A percentile compares a stretch with the other conserved stretches of the same genome.
Conservation (phyloP, 257 asterid genomes). For the Salvia miltiorrhiza region DNA sequence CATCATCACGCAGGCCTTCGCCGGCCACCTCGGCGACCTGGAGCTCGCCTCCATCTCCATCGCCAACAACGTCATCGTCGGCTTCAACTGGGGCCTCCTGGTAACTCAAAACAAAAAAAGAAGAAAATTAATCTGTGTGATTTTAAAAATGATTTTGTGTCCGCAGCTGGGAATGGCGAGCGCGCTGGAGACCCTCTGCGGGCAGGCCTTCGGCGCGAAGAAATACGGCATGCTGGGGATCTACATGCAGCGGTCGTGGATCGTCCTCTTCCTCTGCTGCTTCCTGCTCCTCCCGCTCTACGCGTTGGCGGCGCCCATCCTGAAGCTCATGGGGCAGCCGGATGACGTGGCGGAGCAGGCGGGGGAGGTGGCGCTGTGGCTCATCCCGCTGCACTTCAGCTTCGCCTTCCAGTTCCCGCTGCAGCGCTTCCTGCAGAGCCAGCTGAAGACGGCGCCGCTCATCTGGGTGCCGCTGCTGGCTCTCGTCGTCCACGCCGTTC, state of each 20-base stretch:
- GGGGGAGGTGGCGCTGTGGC: slow-evolving; percentile 23
- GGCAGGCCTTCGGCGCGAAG: slow-evolving; percentile 41
- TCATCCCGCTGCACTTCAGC: slow-evolving; percentile 37
- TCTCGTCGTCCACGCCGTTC: slow-evolving; percentile 23
- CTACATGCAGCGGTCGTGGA: slow-evolving; percentile 42
- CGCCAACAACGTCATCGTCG: slow-evolving; percentile 48
- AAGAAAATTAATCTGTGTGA: no score
- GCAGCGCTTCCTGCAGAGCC: slow-evolving; percentile 47
- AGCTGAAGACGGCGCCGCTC: slow-evolving; percentile 32
- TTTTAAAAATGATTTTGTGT: no score
- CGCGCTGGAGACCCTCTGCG: slow-evolving; percentile 37
- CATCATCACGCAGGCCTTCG: slow-evolving; percentile 38
- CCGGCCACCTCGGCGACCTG: slow-evolving; percentile 54
- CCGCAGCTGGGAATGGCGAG: slow-evolving; percentile 46
- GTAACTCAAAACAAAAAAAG: background rate
- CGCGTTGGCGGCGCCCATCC: slow-evolving; percentile 23
- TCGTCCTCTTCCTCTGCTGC: slow-evolving; percentile 26
- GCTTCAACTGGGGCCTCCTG: slow-evolving; percentile 50
- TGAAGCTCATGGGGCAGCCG: slow-evolving; percentile 32
- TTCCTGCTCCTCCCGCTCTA: slow-evolving; percentile 29
- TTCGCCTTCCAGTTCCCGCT: slow-evolving; percentile 31
- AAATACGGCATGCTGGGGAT: slow-evolving; percentile 31
- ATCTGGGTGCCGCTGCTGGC: slow-evolving; percentile 33
- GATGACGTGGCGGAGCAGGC: slow-evolving; percentile 32
- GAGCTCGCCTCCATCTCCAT: slow-evolving; percentile 51